Base-by-base conservation (phyloP, 257 asterid genomes). In the Scutellaria minor region DNA sequence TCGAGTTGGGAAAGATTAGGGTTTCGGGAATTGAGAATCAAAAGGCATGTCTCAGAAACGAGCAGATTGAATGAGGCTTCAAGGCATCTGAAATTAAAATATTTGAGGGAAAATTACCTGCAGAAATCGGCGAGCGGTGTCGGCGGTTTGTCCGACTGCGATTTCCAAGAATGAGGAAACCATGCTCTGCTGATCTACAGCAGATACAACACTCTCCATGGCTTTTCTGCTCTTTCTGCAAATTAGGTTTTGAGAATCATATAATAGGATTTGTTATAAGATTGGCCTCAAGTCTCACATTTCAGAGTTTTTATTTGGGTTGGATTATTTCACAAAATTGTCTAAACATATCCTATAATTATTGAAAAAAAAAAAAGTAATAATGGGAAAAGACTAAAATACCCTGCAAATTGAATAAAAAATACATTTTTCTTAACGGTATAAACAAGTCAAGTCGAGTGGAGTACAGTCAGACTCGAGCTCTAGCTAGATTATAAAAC, bases 91-190 rank as follows among this genome's bases (percentile, higher is more conserved):
- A 39, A 54, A 57, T 7, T 4, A 8, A 39, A 48, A 60, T 20
- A 60, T 42, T 41, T 47, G 7, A 50, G 24, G 41, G 65, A n/a
- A 27, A 51, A 40, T n/a, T 64, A 88, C 98, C 98, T 90, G 93
- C 70, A 92, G 95, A 66, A 92, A 92, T 75, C 86, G 97, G 44
- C 93, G 91, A 66, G 98, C 98, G 39, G 91, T 92, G 4, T 85
- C 96, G 47, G 91, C 81, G 42, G 85, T 79, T 59, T 92, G 95
- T 48, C 97, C 98, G 27, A 85, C 96, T 79, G 98, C 97, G 77
- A 92, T 87, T 80, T 92, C 98, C 41, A 90, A 85, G 76, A 92
- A 92, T 13, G 91, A 87, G 27, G 91, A 73, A 10, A 92, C 87
- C 84, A 92, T 58, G 13, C 15, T 81, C 86, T 90, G 93, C 89